A percentile compares a stretch with the other conserved stretches of the same genome.
Conservation (phyloP, 257 asterid genomes). For the Thymus mandschuricus region DNA sequence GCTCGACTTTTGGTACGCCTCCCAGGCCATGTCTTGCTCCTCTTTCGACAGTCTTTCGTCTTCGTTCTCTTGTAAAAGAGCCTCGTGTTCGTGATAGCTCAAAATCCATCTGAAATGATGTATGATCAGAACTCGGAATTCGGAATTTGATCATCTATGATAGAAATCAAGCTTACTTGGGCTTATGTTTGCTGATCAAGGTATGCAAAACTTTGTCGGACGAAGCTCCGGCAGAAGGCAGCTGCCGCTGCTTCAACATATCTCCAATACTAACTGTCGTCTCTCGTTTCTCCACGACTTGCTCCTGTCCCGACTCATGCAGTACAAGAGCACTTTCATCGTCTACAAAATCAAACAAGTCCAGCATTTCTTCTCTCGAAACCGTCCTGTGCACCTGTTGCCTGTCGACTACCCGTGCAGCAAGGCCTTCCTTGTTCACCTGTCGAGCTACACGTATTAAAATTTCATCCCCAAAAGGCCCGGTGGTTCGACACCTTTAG, state of each 20-base stretch:
- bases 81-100: constrained; percentile 76
- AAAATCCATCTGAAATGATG: constrained; percentile 64
- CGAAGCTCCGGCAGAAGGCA: constrained; percentile 47
- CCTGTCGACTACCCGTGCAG: constrained; percentile 93
- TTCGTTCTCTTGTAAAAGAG: constrained; percentile 80
- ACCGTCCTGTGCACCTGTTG: constrained; percentile 89
- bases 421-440: constrained; percentile 98
- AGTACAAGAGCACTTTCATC: constrained; percentile 57
- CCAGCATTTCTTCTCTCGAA: constrained; percentile 85
- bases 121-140: too few relatives aligned
- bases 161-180: constrained; percentile 40
- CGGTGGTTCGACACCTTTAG: not conserved
- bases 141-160: too few relatives aligned
- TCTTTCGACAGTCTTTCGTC: constrained; percentile 79
- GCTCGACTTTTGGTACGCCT: constrained; percentile 47
- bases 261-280: constrained; percentile 23
- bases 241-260: constrained; percentile 40
- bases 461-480: not conserved
- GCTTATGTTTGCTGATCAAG: constrained; percentile 62
- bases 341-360: constrained; percentile 81
- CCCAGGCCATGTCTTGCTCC: constrained; percentile 90
- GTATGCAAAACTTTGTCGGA: constrained; percentile 59
- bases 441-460: constrained; percentile 32
- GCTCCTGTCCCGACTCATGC: constrained; percentile 45
- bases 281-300: constrained; percentile 32